A percentile compares a stretch with the other conserved stretches of the same genome.
phyloP scores from a whole-genome alignment of 164 flowering plant genomes.

The Santalum album region DNA sequence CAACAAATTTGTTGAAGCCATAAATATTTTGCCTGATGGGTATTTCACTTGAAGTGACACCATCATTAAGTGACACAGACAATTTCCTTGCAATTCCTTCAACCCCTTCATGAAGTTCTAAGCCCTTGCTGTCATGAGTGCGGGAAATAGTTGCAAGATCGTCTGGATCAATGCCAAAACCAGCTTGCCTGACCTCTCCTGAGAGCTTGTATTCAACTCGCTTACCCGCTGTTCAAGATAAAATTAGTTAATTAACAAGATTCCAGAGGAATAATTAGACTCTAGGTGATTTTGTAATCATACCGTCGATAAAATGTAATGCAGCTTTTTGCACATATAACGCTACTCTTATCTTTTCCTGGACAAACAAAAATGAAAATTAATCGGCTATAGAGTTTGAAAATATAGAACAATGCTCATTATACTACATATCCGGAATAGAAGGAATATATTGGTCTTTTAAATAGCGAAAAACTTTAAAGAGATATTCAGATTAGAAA shows the following conservation, averaged over 20 bases:
- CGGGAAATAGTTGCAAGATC: conserved; percentile 32
- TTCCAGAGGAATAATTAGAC: neutral
- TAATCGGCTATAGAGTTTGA: too few species aligned
- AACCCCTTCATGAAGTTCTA: conserved; percentile 34
- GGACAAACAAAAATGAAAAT: conserved; percentile 6
- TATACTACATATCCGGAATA: too few species aligned
- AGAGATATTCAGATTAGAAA: too few species aligned
- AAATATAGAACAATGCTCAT: too few species aligned
- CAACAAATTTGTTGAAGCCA: conserved; percentile 35
- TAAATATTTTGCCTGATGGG: conserved; percentile 24
- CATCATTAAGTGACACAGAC: conserved; percentile 27
- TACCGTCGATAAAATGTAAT: conserved; percentile 51
- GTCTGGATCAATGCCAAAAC: conserved; percentile 39
- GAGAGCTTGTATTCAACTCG: conserved; percentile 22
- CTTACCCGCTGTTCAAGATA: conserved; percentile 21
- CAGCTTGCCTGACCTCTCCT: conserved; percentile 28
- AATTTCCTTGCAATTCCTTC: conserved; percentile 35
- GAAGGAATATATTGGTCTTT: too few species aligned
- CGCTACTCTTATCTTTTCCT: conserved; percentile 60
- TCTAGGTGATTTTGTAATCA: neutral
- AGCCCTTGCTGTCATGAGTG: conserved; percentile 26
- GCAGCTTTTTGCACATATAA: conserved; percentile 57
- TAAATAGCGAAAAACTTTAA: too few species aligned
- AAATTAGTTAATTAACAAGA: neutral
- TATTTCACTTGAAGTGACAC: conserved; percentile 23